Conservation (phyloP, 73 alveolate genomes). For the Uronychia setigera region DNA sequence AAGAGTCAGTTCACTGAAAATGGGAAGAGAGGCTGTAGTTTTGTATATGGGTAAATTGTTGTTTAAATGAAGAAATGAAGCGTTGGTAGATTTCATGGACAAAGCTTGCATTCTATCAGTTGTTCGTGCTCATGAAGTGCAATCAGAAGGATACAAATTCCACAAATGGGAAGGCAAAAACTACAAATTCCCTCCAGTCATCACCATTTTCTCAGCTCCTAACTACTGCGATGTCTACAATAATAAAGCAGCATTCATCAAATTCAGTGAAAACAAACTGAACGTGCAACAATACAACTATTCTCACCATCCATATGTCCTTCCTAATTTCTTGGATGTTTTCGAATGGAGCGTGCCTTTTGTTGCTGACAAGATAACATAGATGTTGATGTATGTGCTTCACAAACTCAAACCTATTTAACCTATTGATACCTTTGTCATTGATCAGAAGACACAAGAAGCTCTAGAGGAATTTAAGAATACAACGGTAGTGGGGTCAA, state of each 20-base stretch:
- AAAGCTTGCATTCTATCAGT: constrained; percentile 43
- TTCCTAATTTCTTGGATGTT: constrained; percentile 88
- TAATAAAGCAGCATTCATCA: constrained; percentile 81
- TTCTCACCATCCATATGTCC: constrained; percentile 72
- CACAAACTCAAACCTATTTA: background rate
- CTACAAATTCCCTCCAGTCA: constrained; percentile 77
- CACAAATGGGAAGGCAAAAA: constrained; percentile 77
- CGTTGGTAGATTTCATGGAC: constrained; percentile 46
- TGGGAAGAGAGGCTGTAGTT: constrained; percentile 55
- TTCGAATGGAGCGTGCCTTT: constrained; percentile 93
- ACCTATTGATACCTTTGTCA: no score
- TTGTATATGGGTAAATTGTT: constrained; percentile 14
- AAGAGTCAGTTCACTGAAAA: constrained; percentile 33
- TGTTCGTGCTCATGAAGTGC: constrained; percentile 86
- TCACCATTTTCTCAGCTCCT: constrained; percentile 86
- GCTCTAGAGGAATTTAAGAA: no score
- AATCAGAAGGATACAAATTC: constrained; percentile 76
- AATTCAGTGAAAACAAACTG: constrained; percentile 61
- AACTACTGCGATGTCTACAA: constrained; percentile 83
- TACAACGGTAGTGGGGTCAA: background rate
- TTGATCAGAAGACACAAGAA: no score
- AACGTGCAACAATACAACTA: constrained; percentile 73
- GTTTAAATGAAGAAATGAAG: constrained; percentile 3
- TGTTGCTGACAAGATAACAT: constrained; percentile 88
- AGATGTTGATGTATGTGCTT: constrained; percentile 55